A percentile compares a stretch with the other conserved stretches of the same genome.
phyloP scores from a whole-genome alignment of 2,329 filamentous ascomycete species.

The Hymenoscyphus fructigenus region DNA sequence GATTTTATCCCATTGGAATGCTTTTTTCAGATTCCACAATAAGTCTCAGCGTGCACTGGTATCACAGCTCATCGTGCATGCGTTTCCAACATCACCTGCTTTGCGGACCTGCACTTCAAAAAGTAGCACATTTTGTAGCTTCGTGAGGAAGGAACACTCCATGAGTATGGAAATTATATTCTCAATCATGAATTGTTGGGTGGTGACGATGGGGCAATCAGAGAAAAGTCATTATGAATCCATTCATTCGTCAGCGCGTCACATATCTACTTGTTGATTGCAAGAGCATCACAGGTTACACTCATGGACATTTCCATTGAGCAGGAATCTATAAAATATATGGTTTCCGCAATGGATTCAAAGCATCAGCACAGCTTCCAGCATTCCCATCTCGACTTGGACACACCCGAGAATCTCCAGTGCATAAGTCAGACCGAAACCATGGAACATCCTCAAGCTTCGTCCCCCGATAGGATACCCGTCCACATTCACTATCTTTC shows the following conservation, averaged over 20 bases:
- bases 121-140: background rate
- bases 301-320: background rate
- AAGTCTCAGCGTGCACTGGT: background rate
- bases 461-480: too few relatives aligned
- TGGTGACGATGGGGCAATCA: constrained; percentile 1
- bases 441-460: background rate
- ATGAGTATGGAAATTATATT: background rate
- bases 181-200: background rate
- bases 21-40: background rate
- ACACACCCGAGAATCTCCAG: background rate
- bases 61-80: background rate
- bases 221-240: background rate
- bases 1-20: background rate
- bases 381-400: background rate
- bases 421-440: background rate
- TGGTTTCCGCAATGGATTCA: background rate
- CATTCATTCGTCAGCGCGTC: background rate
- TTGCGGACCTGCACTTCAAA: background rate
- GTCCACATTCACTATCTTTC: too few relatives aligned
- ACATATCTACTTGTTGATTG: background rate
- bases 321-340: background rate
- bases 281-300: background rate
- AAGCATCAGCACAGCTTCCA: background rate
- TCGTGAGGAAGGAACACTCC: background rate
- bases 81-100: constrained; percentile 1